Evolutionary conservation across 73 alveolate species (phyloP), one percentile per base, ranked within the genome.

Genomic region (Blepharisma japonicum): DNA sequence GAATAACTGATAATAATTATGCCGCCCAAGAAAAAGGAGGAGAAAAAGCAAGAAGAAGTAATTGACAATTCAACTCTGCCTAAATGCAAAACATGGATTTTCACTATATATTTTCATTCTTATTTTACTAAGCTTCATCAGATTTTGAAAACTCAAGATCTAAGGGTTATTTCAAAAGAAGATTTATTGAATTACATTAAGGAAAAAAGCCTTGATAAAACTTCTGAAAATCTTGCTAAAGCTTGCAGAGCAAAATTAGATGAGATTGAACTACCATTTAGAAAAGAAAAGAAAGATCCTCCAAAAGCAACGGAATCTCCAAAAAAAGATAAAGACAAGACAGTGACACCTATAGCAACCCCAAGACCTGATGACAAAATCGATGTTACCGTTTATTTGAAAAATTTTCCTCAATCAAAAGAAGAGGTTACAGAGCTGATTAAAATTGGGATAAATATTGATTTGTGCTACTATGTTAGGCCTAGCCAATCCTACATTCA

Each of bases 61-160:
- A 11, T 84, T 8, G 93, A 86, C 77, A 79, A 81, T 25, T 47
- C 86, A 6, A 77, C 89, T 51, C 80, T 86, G 27, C 94, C 94
- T 7, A 77, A 81, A 5, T 51, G 86, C 68, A 87, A 87, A 45
- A 77, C 83, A 27, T 68, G 67, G 46, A 81, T 76, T 9, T 77
- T 83, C 66, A 54, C 86, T 6, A 39, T 87, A 68, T 56, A 74
- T 49, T 55, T 68, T 0, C 68, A 81, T 21, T 70, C 80, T 49
- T 81, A 81, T 42, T 8, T 45, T 11, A 39, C 80, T 46, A 39
- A 18, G 14, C 61, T 47, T 6, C 55, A 68, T n/a, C 86, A 83
- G 9, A 55, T 54, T 11, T 6, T 67, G 23, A 55, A 71, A 20
- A 18, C 9, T 25, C 85, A 46, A 6, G 72, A 55, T n/a, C n/a